These are phyloP conservation scores for Jatropha podagrica DNA, from an alignment of 441 rosid species.

Conservation along the genomic window DNA sequence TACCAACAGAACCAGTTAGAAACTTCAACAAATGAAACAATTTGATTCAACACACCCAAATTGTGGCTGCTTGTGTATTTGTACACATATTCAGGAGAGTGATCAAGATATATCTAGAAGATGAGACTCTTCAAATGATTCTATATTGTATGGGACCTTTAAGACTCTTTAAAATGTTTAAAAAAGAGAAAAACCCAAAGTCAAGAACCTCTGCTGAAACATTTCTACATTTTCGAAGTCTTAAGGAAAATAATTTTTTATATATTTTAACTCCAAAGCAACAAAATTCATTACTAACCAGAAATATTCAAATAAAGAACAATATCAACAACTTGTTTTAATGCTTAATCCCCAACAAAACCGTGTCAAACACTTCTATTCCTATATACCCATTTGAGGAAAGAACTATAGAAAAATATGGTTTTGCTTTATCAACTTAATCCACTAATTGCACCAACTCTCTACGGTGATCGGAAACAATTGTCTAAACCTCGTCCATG, in stretches of 20 bases:
- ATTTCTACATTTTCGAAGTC: conserved; percentile 12
- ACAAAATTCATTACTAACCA: neutral
- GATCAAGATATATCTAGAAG: conserved; percentile 4
- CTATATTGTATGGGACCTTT: neutral
- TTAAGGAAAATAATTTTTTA: neutral
- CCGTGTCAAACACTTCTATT: conserved; percentile 22
- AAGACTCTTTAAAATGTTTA: no score
- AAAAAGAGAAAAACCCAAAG: neutral
- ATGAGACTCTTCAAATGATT: conserved; percentile 9
- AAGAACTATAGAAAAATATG: neutral
- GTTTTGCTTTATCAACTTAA: conserved; percentile 23
- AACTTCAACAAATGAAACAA: neutral
- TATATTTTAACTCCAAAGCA: conserved; percentile 1
- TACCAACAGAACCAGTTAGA: neutral
- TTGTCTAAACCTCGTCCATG: no score
- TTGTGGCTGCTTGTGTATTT: conserved; percentile 7
- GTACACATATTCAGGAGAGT: neutral
- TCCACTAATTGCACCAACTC: conserved; percentile 20
- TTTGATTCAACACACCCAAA: neutral
- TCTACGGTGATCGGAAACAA: no score
- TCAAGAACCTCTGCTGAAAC: conserved; percentile 35
- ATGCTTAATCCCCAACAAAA: conserved; percentile 6
- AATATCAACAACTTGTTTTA: neutral
- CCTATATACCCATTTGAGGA: neutral
- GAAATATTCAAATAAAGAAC: neutral